A percentile compares a stretch with the other conserved stretches of the same genome.
These are phyloP conservation scores for Lotus japonicus DNA, from an alignment of 306 rosid genomes.

Conservation along the genomic window DNA sequence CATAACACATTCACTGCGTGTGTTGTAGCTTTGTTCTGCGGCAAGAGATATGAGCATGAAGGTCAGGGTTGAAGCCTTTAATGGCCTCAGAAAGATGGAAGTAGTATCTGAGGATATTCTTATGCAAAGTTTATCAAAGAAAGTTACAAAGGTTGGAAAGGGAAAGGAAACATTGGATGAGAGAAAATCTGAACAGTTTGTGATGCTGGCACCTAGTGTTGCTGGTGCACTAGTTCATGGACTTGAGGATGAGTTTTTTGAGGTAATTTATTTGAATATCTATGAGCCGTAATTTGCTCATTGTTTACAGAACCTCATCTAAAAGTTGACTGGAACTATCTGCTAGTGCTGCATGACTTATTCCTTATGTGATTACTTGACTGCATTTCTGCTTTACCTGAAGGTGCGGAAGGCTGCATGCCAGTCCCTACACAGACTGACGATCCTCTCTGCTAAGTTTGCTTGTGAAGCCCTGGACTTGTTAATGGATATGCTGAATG, in stretches of 20 bases:
- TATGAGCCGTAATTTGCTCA: background rate
- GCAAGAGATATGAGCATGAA: constrained; percentile 84
- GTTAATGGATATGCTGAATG: constrained; percentile 69
- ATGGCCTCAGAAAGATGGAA: constrained; percentile 49
- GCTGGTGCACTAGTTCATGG: constrained; percentile 93
- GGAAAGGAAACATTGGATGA: constrained; percentile 34
- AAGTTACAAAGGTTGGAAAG: constrained; percentile 43
- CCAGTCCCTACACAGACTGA: constrained; percentile 46
- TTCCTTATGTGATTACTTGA: background rate
- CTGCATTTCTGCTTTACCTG: constrained; percentile 25
- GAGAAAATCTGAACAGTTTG: constrained; percentile 41
- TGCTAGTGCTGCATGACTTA: background rate
- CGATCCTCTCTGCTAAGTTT: constrained; percentile 50
- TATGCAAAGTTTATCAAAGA: constrained; percentile 74
- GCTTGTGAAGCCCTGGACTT: constrained; percentile 58
- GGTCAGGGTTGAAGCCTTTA: constrained; percentile 71
- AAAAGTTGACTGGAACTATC: no score
- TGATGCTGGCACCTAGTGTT: constrained; percentile 35
- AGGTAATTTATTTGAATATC: constrained; percentile 42
- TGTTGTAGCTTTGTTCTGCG: constrained; percentile 72
- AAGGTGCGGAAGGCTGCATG: constrained; percentile 83
- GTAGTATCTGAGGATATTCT: constrained; percentile 71
- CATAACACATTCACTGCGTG: constrained; percentile 15
- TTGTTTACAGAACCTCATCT: background rate
- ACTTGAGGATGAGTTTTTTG: constrained; percentile 86